Base-by-base conservation (phyloP, 2,329 filamentous ascomycete species). In the Zymoseptoria tritici region DNA sequence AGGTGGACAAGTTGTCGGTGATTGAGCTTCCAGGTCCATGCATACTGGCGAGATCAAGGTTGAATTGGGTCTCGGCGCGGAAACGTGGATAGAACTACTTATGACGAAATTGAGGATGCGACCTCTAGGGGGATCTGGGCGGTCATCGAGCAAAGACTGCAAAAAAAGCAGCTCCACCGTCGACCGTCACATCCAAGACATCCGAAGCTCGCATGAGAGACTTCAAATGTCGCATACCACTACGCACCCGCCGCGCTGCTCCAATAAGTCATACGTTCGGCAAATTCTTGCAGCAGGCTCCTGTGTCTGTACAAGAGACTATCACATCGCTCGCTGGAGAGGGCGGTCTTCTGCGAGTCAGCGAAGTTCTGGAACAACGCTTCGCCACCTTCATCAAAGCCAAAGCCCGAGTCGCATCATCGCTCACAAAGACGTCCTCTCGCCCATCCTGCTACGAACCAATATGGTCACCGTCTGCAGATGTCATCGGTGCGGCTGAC, bases 291-390 rank as follows among this genome's bases (percentile, higher is more conserved):
- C 46, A 63, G 26, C 42, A 65, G 20, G 66, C 67, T 2, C 60
- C 63, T 21, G 57, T 55, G 2, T 59, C 70, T 4, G 62, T 64
- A 59, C 69, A 71, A 60, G 64, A 68, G 49, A 62, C 65, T 19
- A 63, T 71, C 22, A 59, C n/a, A 1, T 50, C 36, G 3, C 64
- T 71, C 5, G 60, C 69, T 3, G 58, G 61, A 22, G 64, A 67
- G 9, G 61, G 60, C 24, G 68, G 69, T 3, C 60, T 66, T 5
- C 22, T 46, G 8, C 64, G 68, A 9, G 56, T 70, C 22, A 54
- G 59, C 36, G 65, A 68, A 53, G 26, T 70, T 1, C 42, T 58
- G 2, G 56, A 55, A 16, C 57, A 59, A 29, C 16, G 53, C 11
- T 60, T 61, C 26, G 54, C 53, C 11, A 11, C 50, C 9, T 31